Conservation (phyloP, 768 basidiomycete genomes). For the Termitomyces sp. region DNA sequence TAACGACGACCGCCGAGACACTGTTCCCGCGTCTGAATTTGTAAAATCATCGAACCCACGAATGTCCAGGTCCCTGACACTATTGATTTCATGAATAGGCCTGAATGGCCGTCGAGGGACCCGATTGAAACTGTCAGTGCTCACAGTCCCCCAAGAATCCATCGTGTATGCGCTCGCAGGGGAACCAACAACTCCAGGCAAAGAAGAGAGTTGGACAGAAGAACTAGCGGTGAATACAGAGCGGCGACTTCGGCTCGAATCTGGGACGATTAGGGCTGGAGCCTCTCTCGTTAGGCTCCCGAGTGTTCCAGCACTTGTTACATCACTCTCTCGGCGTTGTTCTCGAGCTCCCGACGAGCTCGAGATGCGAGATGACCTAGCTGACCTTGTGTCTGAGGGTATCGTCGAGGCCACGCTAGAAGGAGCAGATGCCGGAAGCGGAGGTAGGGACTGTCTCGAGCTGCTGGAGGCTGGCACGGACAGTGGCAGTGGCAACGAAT, state of each 20-base stretch:
- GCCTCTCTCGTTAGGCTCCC: not conserved
- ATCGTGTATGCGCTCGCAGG: slow-evolving; percentile 1
- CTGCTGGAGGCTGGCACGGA: not conserved
- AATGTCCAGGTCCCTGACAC: slow-evolving; percentile 7
- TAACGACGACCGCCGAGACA: not conserved
- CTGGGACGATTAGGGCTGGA: not conserved
- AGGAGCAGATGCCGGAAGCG: not conserved
- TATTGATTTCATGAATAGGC: slow-evolving; percentile 1
- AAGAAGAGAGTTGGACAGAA: not conserved
- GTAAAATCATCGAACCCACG: slow-evolving; percentile 6
- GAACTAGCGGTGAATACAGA: not conserved
- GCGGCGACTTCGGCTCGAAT: not conserved
- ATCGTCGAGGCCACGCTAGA: not conserved
- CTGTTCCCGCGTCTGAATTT: not conserved
- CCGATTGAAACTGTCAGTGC: not conserved
- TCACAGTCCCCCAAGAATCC: slow-evolving; percentile 15
- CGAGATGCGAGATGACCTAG: not conserved
- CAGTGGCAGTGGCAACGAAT: not conserved
- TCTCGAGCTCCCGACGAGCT: not conserved
- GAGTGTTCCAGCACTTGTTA: not conserved
- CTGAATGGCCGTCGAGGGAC: slow-evolving; percentile 1
- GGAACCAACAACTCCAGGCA: not conserved
- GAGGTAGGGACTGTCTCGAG: not conserved
- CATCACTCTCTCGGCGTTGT: not conserved
- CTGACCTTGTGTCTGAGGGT: not conserved